Evolutionary conservation across 306 rosid genomes (phyloP), one percentile per base, ranked within the genome.

Genomic region (Prunus persica): DNA sequence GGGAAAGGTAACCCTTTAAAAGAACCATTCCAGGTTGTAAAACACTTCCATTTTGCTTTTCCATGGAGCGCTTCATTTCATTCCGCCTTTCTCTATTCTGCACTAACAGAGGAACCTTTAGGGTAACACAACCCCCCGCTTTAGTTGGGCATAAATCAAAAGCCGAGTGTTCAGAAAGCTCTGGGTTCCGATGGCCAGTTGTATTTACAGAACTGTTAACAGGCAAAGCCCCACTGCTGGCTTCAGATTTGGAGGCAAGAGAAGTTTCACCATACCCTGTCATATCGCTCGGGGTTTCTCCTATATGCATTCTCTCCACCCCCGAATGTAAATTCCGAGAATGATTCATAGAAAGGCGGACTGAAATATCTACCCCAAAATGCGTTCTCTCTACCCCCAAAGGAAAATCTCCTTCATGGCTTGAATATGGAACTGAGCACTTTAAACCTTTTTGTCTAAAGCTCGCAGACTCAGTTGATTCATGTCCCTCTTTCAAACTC

Each of bases 11-110:
- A 10, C 73, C 28, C 85, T 83, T 95, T 75, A 89, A 76, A 62
- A 69, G 75, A 30, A 92, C 79, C 98, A 95, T 85, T 43, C 97
- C 97, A 51, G 89, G 43, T 69, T 83, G 79, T 55, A 89, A 82
- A 2, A 83, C 51, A 2, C 0, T 5, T 38, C 71, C 76, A 50
- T 22, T 63, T n/a, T 20, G 11, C 25, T 54, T 71, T 49, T 77
- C 86, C 78, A 3, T 2, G 30, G 72, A 38, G 47, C 68, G 70
- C 47, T 78, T 84, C 69, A 20, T 56, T 74, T 83, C 83, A 8
- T 86, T 82, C 76, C 86, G 77, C 67, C 2, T 85, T 81, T 85
- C 90, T 76, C 85, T 84, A 61, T 94, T 94, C 67, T 45, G 64
- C 25, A 0, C 77, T 18, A 67, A 65, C 50, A 92, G 41, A 74